Evolutionary conservation across 2,329 filamentous ascomycete genomes (phyloP), one percentile per base, ranked within the genome.

Genomic region (Phoma sp.): DNA sequence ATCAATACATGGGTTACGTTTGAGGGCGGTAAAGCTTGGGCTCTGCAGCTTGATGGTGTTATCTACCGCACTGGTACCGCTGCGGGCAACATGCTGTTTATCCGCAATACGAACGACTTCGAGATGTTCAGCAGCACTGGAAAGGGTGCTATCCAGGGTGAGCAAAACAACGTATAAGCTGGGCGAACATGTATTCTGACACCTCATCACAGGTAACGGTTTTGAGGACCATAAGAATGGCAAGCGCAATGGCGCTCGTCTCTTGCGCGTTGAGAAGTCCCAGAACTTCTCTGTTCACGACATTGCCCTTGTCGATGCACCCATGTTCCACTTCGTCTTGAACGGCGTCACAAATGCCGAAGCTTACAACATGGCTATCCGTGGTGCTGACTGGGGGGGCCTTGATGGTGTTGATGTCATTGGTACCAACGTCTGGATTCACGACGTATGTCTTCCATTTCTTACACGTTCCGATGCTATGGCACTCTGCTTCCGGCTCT

Each of bases 321-420:
- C 81, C 4, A 64, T 76, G 12, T 83, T 82, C 67, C 81, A 84
- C 61, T 77, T 84, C 43, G 73, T 73, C 9, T 61, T 84, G 49
- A 80, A 83, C 56, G 82, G 78, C 4, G 82, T 78, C 64, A 71
- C 72, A 14, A 79, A 81, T 60, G 82, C 81, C 11, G 82, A 84
- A 64, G 67, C 83, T 3, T 84, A 84, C 68, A 84, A 84, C 57
- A 77, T 84, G 77, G 79, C 78, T 7, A 81, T 85, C 50, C 79
- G 81, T 4, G 82, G 82, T 37, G 82, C 76, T 3, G 75, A 84
- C 49, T 66, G 72, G 54, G 82, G 82, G 40, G 81, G 81, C 39
- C 69, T 85, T 5, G 84, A 86, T 62, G 84, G 84, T 3, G 77
- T 86, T 50, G 81, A 85, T 63, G 76, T 85, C 4, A 83, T 77